Evolutionary conservation across 1,284 basidiomycete genomes (phyloP).

Genomic region (Phellopilus nigrolimitatus): DNA sequence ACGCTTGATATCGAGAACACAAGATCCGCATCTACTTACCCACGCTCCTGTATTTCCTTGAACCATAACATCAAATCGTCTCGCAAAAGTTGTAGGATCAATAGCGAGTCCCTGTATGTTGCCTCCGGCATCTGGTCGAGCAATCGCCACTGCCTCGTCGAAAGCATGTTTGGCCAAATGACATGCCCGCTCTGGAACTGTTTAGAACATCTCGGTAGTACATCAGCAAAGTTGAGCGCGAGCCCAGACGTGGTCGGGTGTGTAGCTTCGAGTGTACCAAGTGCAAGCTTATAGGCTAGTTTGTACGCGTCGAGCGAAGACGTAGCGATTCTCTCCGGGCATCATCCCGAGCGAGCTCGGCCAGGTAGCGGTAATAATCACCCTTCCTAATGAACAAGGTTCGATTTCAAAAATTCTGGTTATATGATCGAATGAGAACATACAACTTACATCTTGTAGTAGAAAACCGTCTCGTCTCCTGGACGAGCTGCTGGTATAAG

Average conservation of each 20-base stretch:
- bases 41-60: constrained; percentile 43
- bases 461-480: constrained; percentile 66
- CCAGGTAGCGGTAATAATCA: constrained; percentile 66
- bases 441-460: constrained; percentile 55
- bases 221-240: constrained; percentile 93
- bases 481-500: constrained; percentile 50
- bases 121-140: constrained; percentile 39
- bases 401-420: constrained; percentile 11
- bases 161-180: constrained; percentile 79
- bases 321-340: constrained; percentile 45
- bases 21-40: not conserved
- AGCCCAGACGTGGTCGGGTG: constrained; percentile 80
- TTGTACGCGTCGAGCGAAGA: constrained; percentile 61
- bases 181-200: constrained; percentile 87
- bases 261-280: constrained; percentile 50
- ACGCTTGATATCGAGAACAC: not conserved
- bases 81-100: constrained; percentile 59
- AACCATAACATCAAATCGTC: constrained; percentile 66
- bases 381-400: constrained; percentile 45
- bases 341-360: constrained; percentile 47
- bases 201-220: constrained; percentile 96
- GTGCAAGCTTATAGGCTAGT: constrained; percentile 59
- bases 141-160: constrained; percentile 57
- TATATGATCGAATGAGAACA: not conserved
- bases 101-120: constrained; percentile 55